phyloP scores from a whole-genome alignment of 495 filamentous ascomycete genomes.

The Lentithecium fluviatile region DNA sequence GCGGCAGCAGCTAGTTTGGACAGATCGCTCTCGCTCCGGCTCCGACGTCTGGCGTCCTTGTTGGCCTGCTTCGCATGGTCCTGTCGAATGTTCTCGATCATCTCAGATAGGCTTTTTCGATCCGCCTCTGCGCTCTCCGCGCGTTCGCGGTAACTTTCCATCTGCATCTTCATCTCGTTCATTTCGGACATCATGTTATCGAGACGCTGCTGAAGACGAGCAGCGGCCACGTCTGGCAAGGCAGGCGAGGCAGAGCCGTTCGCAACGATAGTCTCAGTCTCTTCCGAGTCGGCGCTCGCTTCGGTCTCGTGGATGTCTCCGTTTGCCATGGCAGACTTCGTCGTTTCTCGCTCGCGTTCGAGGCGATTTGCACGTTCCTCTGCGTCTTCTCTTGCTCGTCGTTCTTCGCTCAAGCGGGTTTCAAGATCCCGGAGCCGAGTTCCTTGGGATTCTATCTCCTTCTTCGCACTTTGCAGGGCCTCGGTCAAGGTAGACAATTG shows the following conservation, averaged over 20 bases:
- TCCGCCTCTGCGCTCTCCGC: constrained; percentile 78
- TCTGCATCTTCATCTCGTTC: constrained; percentile 74
- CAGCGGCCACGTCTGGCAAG: constrained; percentile 21
- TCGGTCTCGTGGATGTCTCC: constrained; percentile 23
- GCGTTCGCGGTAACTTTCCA: constrained; percentile 71
- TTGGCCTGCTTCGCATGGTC: constrained; percentile 54
- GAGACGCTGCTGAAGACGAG: constrained; percentile 65
- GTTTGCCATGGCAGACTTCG: constrained; percentile 38
- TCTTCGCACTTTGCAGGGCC: constrained; percentile 72
- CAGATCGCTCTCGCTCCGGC: constrained; percentile 23
- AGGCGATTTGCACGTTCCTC: constrained; percentile 75
- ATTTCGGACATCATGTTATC: constrained; percentile 82
- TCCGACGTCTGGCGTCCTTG: constrained; percentile 20
- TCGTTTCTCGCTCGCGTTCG: constrained; percentile 51
- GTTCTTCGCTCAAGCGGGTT: constrained; percentile 71
- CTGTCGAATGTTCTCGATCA: constrained; percentile 77
- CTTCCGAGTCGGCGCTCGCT: constrained; percentile 43
- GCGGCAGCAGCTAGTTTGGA: neutral
- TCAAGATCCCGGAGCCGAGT: constrained; percentile 79
- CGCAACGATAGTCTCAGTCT: constrained; percentile 48
- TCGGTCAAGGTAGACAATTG: constrained; percentile 77
- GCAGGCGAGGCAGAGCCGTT: constrained; percentile 39
- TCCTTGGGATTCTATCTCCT: constrained; percentile 77
- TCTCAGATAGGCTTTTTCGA: constrained; percentile 75
- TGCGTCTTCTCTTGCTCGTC: constrained; percentile 74